These are phyloP conservation scores for Rhizoclosmatium globosum DNA, from an alignment of 192 early-diverging fungal genomes.

Conservation along the genomic window DNA sequence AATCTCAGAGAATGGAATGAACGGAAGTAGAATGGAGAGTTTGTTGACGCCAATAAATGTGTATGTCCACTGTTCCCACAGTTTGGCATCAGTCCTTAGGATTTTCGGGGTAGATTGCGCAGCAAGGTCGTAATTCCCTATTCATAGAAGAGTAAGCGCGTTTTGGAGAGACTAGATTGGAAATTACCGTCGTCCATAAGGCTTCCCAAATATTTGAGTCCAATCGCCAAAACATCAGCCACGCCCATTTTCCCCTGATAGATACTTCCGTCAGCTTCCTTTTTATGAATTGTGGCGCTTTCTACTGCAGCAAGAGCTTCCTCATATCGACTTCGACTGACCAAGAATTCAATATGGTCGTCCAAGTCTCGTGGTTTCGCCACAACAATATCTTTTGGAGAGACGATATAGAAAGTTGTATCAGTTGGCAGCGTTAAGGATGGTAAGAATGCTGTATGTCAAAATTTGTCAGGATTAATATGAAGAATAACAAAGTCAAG, in stretches of 20 bases:
- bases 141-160: not conserved
- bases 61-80: slow-evolving; percentile 95
- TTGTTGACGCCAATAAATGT: slow-evolving; percentile 83
- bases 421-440: slow-evolving; percentile 52
- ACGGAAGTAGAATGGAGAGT: slow-evolving; percentile 75
- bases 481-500: not conserved
- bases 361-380: slow-evolving; percentile 87
- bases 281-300: slow-evolving; percentile 32
- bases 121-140: slow-evolving; percentile 68
- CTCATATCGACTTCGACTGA: slow-evolving; percentile 79
- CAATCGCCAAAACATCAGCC: slow-evolving; percentile 75
- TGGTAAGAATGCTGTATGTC: slow-evolving; percentile 28
- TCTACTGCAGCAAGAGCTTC: slow-evolving; percentile 81
- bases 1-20: slow-evolving; percentile 79
- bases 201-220: slow-evolving; percentile 79
- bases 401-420: slow-evolving; percentile 89
- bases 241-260: slow-evolving; percentile 48
- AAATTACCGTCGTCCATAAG: slow-evolving; percentile 71
- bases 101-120: slow-evolving; percentile 79
- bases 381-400: slow-evolving; percentile 92
- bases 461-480: not conserved
- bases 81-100: slow-evolving; percentile 67
- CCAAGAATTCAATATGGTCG: slow-evolving; percentile 95
- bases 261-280: slow-evolving; percentile 45
- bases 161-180: not conserved